Percentiles rank a stretch among this genome's conserved stretches.
Conservation (phyloP, 352 stramenopile species). For the Phytophthora rubi region DNA sequence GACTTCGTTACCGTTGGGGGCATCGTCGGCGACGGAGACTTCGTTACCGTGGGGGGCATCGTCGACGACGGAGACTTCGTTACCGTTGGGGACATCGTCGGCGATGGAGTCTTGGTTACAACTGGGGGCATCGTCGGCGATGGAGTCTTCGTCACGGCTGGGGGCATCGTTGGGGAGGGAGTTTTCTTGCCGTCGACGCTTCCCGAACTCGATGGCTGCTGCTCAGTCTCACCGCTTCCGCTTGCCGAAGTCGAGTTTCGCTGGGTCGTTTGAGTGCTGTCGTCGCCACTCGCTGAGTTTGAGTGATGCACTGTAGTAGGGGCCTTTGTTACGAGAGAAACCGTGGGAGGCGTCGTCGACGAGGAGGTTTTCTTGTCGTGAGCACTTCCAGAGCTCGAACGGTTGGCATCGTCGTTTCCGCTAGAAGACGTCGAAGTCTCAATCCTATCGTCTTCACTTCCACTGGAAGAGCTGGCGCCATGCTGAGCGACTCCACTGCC, state of each 20-base stretch:
- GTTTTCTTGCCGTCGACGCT: background rate
- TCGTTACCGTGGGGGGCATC: too few relatives aligned
- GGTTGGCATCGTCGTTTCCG: background rate
- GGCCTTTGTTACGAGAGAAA: background rate
- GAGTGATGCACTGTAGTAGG: background rate
- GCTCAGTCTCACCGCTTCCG: background rate
- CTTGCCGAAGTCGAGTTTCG: background rate
- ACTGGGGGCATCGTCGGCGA: background rate
- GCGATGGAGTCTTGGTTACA: background rate
- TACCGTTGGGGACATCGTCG: background rate
- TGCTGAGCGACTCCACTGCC: background rate
- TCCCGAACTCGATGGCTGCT: background rate
- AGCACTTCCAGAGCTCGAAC: background rate
- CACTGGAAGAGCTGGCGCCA: background rate
- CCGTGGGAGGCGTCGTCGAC: background rate
- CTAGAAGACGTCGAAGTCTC: background rate
- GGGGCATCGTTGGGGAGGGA: background rate
- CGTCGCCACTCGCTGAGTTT: background rate
- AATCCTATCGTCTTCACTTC: background rate
- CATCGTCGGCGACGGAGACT: too few relatives aligned
- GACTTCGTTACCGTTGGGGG: background rate
- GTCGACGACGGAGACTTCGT: background rate
- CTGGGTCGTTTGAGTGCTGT: background rate
- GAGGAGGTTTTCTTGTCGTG: background rate
- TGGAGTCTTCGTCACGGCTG: slow-evolving; percentile 3